Base-by-base conservation (phyloP, 352 stramenopile genomes). In the Thalassiosira livingstoniorum region DNA sequence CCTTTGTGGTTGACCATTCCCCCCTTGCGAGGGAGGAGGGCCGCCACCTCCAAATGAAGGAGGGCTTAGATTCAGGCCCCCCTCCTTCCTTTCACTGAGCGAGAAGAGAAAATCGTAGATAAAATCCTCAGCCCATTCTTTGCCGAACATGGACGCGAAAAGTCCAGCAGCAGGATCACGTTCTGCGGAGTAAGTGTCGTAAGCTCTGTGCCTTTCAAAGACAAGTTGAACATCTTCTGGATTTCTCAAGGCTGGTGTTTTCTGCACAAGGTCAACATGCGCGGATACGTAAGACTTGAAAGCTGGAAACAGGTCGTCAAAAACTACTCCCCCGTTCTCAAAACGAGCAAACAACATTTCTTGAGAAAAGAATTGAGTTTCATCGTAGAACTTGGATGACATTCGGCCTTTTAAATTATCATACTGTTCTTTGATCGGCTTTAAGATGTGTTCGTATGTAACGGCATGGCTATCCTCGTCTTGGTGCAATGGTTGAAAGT, bases 291-390 rank as follows among this genome's bases (percentile, higher is more conserved):
- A 94, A 0, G 65, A 75, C 67, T 88, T 65, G 62, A 95, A 95
- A 13, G 88, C 90, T 25, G 91, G 90, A 21, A 91, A 85, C 0
- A 95, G 70, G 66, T 94, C 85, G 0, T 89, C 47, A 0, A 81
- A 39, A 0, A 95, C 83, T 61, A 93, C 72, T 1, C 80, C 71
- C 21, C 86, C 81, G 37, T 92, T 85, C 55, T 93, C 90, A 75
- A 94, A 95, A 65, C 91, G 67, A 10, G 86, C 84, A 82, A 94
- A 95, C 0, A 95, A 45, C 88, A 94, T 93, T 74, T 93, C 81
- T 54, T 90, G 80, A 0, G 83, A 92, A 67, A 95, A 95, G 70
- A 93, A 93, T 77, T 92, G 83, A 47, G 87, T 93, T 73, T 95
- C 90, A 74, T 95, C 91, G 67, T 95, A 95, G 63, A 93, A 95